These are phyloP conservation scores for Cryphonectria carpinicola DNA, from an alignment of 2,329 filamentous ascomycete genomes.

Conservation along the genomic window DNA sequence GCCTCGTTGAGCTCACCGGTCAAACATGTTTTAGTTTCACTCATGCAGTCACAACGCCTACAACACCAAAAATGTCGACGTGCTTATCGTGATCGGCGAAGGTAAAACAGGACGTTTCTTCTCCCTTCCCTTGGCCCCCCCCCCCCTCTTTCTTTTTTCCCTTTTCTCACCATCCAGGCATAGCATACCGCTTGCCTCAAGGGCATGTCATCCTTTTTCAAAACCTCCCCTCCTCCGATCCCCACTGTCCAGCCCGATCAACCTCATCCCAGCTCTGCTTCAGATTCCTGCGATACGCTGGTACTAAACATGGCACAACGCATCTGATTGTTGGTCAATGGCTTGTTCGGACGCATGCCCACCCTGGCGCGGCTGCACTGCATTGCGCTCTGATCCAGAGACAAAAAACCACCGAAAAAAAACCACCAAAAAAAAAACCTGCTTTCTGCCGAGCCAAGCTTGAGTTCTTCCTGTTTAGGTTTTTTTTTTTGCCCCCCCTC, in stretches of 20 bases:
- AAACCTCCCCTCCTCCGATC: background rate
- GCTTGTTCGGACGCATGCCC: background rate
- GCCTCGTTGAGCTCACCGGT: background rate
- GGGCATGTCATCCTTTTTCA: background rate
- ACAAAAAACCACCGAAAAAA: background rate
- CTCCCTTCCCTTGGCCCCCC: background rate
- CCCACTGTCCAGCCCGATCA: background rate
- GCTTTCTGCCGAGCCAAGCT: background rate
- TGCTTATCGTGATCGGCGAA: background rate
- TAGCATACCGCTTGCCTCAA: background rate
- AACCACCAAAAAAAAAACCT: background rate
- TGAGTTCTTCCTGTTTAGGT: background rate
- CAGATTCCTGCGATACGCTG: constrained; percentile 2
- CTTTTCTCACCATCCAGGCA: no score
- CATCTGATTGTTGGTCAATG: background rate
- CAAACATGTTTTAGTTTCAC: background rate
- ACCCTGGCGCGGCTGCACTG: background rate
- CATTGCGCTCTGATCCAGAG: background rate
- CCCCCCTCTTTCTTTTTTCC: no score
- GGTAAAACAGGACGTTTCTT: background rate
- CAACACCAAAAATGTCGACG: background rate
- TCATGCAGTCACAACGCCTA: background rate
- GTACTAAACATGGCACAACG: background rate
- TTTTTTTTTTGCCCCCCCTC: no score
- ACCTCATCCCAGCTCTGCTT: background rate